Percentiles rank a stretch among this genome's conserved stretches.
Conservation (phyloP, 2,329 filamentous ascomycete species). For the Colletotrichum abscissum region DNA sequence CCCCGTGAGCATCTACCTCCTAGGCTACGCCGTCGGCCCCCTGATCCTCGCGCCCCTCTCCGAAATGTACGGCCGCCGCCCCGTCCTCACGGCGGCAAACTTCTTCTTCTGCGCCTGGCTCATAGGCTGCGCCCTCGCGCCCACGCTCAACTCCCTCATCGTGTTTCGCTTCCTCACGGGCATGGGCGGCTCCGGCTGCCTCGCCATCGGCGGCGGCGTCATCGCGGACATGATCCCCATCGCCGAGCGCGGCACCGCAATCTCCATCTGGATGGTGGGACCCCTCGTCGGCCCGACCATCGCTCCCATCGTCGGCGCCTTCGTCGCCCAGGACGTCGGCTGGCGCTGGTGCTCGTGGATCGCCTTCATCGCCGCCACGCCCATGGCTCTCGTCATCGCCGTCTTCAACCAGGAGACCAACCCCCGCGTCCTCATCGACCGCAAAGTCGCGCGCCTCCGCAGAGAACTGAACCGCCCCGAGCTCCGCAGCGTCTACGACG, state of each 20-base stretch:
- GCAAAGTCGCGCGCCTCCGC: constrained; percentile 58
- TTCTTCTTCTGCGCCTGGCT: constrained; percentile 71
- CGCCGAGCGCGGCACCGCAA: constrained; percentile 58
- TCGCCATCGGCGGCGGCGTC: constrained; percentile 66
- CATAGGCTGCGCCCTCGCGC: constrained; percentile 72
- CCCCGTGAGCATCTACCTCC: constrained; percentile 70
- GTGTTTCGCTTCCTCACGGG: constrained; percentile 70
- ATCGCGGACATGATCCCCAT: constrained; percentile 65
- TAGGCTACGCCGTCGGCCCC: constrained; percentile 69
- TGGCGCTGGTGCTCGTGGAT: constrained; percentile 67
- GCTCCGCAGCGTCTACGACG: constrained; percentile 39
- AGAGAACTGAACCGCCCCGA: constrained; percentile 57
- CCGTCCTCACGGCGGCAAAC: constrained; percentile 67
- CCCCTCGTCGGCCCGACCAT: constrained; percentile 56
- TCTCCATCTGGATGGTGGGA: constrained; percentile 60
- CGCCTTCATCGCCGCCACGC: constrained; percentile 56
- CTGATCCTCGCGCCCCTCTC: constrained; percentile 67
- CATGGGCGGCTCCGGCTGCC: constrained; percentile 64
- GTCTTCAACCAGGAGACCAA: constrained; percentile 59
- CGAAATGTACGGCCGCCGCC: constrained; percentile 73
- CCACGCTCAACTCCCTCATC: constrained; percentile 63
- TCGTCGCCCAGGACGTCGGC: constrained; percentile 58
- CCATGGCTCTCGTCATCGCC: constrained; percentile 50
- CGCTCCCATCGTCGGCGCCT: constrained; percentile 62
- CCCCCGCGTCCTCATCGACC: constrained; percentile 60